A percentile compares a stretch with the other conserved stretches of the same genome.
Evolutionary conservation across 768 basidiomycete genomes (phyloP).

Genomic region (Mrakia blollopis): DNA sequence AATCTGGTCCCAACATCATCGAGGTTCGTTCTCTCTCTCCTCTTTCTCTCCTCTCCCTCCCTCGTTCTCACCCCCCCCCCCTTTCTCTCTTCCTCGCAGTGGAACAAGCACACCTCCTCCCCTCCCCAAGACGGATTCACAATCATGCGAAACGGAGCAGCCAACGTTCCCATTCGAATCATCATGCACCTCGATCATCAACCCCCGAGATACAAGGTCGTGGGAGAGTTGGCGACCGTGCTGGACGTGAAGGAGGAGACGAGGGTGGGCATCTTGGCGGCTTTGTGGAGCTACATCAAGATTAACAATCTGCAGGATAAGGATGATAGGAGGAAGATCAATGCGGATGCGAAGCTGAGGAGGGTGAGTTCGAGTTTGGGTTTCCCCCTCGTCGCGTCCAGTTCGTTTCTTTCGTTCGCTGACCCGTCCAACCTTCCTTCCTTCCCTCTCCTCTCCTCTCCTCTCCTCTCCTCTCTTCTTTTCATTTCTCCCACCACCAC

Average conservation of each 20-base stretch:
- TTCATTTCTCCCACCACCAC: too few relatives aligned
- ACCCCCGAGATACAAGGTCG: slow-evolving; percentile 78
- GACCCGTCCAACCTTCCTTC: background rate
- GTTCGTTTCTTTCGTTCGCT: background rate
- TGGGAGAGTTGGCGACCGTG: slow-evolving; percentile 59
- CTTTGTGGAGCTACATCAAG: slow-evolving; percentile 91
- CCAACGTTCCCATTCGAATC: slow-evolving; percentile 50
- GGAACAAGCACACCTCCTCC: slow-evolving; percentile 43
- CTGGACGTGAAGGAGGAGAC: slow-evolving; percentile 81
- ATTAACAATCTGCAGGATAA: slow-evolving; percentile 76
- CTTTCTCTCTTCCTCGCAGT: slow-evolving; percentile 34
- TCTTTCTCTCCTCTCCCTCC: slow-evolving; percentile 8
- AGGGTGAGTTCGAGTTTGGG: background rate
- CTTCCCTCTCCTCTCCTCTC: too few relatives aligned
- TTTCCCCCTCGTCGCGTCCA: background rate
- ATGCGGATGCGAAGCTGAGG: slow-evolving; percentile 59
- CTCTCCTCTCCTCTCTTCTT: background rate
- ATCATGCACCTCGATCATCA: slow-evolving; percentile 79
- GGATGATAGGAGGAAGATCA: slow-evolving; percentile 64
- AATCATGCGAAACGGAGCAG: slow-evolving; percentile 53
- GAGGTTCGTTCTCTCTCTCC: slow-evolving; percentile 56
- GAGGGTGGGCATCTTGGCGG: slow-evolving; percentile 69
- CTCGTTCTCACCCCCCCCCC: slow-evolving; percentile 49
- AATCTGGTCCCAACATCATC: slow-evolving; percentile 66
- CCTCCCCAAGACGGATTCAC: slow-evolving; percentile 78